phyloP scores from a whole-genome alignment of 305 asterid species.

The Fraxinus velutina region DNA sequence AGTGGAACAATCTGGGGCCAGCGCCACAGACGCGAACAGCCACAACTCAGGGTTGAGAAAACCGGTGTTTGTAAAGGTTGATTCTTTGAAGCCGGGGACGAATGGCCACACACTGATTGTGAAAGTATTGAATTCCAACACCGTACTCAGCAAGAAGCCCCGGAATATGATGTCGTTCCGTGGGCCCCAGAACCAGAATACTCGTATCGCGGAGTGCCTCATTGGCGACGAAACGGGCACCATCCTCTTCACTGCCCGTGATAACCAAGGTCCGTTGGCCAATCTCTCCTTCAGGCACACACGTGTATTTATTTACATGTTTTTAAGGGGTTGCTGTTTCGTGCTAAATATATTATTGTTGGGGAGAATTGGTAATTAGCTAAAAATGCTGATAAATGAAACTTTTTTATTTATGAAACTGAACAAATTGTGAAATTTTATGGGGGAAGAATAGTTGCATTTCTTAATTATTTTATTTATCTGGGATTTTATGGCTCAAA shows the following conservation, averaged over 20 bases:
- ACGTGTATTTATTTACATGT: background rate
- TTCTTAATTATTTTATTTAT: background rate
- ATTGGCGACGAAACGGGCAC: constrained; percentile 42
- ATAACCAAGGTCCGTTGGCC: constrained; percentile 31
- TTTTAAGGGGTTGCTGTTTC: background rate
- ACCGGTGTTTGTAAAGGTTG: constrained; percentile 42
- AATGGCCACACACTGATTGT: constrained; percentile 40
- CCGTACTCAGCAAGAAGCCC: constrained; percentile 37
- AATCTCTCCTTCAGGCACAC: background rate
- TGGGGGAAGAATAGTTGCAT: background rate
- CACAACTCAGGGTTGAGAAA: constrained; percentile 48
- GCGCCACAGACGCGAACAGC: background rate
- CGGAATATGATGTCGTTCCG: constrained; percentile 37
- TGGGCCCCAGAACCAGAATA: constrained; percentile 36
- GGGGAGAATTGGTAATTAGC: background rate
- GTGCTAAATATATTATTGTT: background rate
- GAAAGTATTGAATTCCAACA: constrained; percentile 34
- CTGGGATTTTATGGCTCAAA: background rate
- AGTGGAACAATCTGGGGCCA: background rate
- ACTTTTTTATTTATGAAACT: background rate
- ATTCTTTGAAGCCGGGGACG: constrained; percentile 38
- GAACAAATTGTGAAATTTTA: background rate
- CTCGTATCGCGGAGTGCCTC: constrained; percentile 38
- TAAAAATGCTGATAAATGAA: background rate
- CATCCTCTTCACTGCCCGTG: constrained; percentile 41